phyloP scores from a whole-genome alignment of 768 basidiomycete genomes.

The Boletus barrowsii region DNA sequence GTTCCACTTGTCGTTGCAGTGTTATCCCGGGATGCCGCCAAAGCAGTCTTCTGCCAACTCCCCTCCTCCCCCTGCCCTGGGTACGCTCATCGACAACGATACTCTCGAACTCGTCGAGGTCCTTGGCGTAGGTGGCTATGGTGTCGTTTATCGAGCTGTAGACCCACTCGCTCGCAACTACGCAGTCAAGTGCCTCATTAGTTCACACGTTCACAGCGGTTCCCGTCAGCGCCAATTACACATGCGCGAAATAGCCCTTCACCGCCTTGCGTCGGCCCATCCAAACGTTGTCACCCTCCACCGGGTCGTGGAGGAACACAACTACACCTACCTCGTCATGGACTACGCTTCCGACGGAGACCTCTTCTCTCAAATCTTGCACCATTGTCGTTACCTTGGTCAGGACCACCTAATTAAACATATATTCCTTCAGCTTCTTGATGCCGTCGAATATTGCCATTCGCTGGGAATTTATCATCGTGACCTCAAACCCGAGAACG shows the following conservation, averaged over 20 bases:
- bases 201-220: conserved; percentile 40
- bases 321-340: conserved; percentile 87
- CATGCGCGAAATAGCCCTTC: conserved; percentile 83
- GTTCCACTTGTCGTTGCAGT: conserved; percentile 14
- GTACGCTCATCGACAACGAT: conserved; percentile 80
- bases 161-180: conserved; percentile 57
- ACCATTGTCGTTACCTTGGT: conserved; percentile 73
- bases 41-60: conserved; percentile 34
- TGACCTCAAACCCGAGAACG: conserved; percentile 96
- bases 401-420: conserved; percentile 81
- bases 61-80: conserved; percentile 55
- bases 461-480: conserved; percentile 90
- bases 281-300: conserved; percentile 85
- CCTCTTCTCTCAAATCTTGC: conserved; percentile 86
- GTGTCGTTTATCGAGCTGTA: conserved; percentile 89
- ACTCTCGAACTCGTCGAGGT: conserved; percentile 80
- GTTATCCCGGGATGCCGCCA: conserved; percentile 27
- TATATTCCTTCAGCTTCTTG: conserved; percentile 90
- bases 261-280: conserved; percentile 71
- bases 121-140: conserved; percentile 92
- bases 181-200: conserved; percentile 90
- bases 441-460: conserved; percentile 93
- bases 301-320: conserved; percentile 79
- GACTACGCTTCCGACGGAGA: conserved; percentile 91
- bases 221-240: conserved; percentile 72